phyloP scores from a whole-genome alignment of 306 rosid species.

The Heteromeles arbutifolia region DNA sequence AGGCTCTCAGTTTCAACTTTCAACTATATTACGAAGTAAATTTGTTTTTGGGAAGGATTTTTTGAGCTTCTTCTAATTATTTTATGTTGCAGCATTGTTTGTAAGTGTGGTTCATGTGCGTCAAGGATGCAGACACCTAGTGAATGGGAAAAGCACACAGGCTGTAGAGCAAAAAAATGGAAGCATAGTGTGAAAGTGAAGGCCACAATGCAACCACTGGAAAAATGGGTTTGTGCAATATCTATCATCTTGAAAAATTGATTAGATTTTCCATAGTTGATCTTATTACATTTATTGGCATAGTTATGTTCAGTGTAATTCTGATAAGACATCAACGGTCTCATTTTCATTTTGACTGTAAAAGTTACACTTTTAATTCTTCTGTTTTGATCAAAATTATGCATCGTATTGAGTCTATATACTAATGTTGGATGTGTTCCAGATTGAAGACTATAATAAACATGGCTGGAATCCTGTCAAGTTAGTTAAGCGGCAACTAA shows the following conservation, averaged over 20 bases:
- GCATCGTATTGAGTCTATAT: not conserved
- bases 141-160: constrained; percentile 95
- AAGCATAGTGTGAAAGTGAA: constrained; percentile 91
- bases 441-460: constrained; percentile 60
- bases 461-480: constrained; percentile 38
- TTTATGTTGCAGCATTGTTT: constrained; percentile 53
- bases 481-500: constrained; percentile 62
- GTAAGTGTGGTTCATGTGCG: constrained; percentile 76
- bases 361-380: not conserved
- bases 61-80: constrained; percentile 11
- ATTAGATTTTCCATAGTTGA: constrained; percentile 1
- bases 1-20: not conserved
- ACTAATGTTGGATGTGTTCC: constrained; percentile 27
- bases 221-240: constrained; percentile 79
- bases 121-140: constrained; percentile 72
- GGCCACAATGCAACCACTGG: constrained; percentile 74
- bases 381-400: not conserved
- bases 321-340: not conserved
- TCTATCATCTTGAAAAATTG: not conserved
- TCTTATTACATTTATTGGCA: not conserved
- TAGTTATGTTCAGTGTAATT: not conserved
- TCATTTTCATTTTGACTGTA: not conserved
- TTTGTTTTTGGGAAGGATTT: not conserved
- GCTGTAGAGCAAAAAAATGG: constrained; percentile 97
- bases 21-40: not conserved